Evolutionary conservation across 2,329 filamentous ascomycete genomes (phyloP), one percentile per base, ranked within the genome.

Genomic region (Juglanconis oblonga): DNA sequence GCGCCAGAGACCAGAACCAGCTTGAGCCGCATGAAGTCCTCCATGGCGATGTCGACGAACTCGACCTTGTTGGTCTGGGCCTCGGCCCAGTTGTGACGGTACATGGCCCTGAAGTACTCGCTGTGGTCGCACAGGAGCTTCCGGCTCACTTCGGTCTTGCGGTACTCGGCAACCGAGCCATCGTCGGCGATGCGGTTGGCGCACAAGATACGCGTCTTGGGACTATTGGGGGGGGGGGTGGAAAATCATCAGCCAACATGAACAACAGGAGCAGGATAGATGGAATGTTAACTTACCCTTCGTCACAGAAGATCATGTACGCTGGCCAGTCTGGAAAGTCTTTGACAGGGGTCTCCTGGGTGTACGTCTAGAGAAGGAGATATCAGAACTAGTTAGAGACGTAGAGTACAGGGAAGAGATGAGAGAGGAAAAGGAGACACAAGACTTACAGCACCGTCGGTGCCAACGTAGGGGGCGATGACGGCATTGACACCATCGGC

Each of bases 91-190:
- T 31, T 52, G 32, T 31, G 31, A 3, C 54, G 32, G 24, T 17
- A 8, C 1, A 56, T n/a, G 4, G 40, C 53, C 1, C 17, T 11
- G 9, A 61, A 62, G 45, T 62, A 62, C 1, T 38, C 36, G 29
- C 50, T 24, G 45, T 53, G 40, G 53, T 62, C 61, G n/a, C 9
- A 11, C 10, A 54, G 51, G 3, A 61, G 13, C 40, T 62, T 62
- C 38, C 51, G 50, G 3, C 52, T 13, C 32, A 61, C 40, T 9
- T 36, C 6, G 5, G 33, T n/a, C 17, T 48, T 36, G 5, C 10
- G 14, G 33, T 31, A 50, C n/a, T 4, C 6, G 3, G 38, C 33
- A 4, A 33, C 24, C 1, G n/a, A n/a, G 24, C 50, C 57, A 2
- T 35, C 8, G n/a, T 17, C 36, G 11, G 13, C 10, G 29, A 31